Percentiles rank a stretch among this genome's conserved stretches.
Conservation (phyloP, 495 filamentous ascomycete species). For the Pyronema domesticum region DNA sequence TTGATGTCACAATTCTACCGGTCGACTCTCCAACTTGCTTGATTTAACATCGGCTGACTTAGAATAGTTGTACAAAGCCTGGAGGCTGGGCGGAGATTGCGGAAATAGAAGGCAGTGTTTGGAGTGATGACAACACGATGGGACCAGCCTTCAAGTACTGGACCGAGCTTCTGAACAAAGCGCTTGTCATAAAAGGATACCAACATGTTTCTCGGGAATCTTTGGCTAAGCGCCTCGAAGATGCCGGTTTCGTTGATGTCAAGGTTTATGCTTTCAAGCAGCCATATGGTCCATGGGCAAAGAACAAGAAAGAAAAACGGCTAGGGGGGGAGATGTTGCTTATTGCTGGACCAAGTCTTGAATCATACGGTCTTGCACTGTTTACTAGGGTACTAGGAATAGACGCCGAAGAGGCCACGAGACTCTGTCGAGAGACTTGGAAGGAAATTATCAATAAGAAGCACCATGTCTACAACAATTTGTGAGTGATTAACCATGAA, state of each 20-base stretch:
- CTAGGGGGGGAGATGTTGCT: conserved; percentile 19
- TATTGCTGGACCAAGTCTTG: not conserved
- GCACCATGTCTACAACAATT: conserved; percentile 24
- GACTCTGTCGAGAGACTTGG: not conserved
- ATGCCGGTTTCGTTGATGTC: conserved; percentile 4
- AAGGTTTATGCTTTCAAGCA: conserved; percentile 2
- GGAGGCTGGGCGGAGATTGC: not conserved
- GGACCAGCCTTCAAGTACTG: not conserved
- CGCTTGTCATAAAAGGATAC: not conserved
- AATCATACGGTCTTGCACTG: not conserved
- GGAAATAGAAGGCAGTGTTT: not conserved
- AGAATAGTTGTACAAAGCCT: conserved; percentile 31
- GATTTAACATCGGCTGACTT: conserved; percentile 27
- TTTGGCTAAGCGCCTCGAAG: not conserved
- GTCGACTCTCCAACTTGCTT: not conserved
- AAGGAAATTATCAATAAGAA: not conserved
- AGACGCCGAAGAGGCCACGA: not conserved
- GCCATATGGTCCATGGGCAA: conserved; percentile 33
- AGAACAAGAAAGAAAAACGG: conserved; percentile 31
- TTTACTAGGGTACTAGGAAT: not conserved
- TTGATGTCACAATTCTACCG: conserved; percentile 6
- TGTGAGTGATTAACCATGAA: conserved; percentile 3
- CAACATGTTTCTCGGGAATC: not conserved
- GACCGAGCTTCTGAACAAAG: not conserved
- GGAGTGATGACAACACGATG: not conserved